A percentile compares a stretch with the other conserved stretches of the same genome.
phyloP scores from a whole-genome alignment of 176 grass and related monocot genomes.

The Carex littledalei region DNA sequence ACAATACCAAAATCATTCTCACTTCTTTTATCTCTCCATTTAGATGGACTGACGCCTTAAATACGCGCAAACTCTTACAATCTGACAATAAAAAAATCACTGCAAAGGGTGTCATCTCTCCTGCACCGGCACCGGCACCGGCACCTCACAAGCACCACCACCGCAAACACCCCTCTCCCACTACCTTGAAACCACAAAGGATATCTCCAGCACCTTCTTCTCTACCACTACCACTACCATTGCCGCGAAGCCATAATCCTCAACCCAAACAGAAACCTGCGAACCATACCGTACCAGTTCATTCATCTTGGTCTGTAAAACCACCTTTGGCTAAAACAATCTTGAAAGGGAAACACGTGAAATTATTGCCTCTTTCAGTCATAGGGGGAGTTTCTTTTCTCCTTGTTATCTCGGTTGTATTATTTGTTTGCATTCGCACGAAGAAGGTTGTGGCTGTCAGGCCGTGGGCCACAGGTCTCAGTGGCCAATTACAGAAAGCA shows the following conservation, averaged over 20 bases:
- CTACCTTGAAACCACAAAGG: not conserved
- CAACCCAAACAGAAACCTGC: slow-evolving; percentile 4
- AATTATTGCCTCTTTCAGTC: slow-evolving; percentile 11
- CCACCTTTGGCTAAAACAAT: not conserved
- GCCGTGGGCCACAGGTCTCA: slow-evolving; percentile 58
- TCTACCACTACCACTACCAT: not conserved
- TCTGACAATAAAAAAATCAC: not conserved
- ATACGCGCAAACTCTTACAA: slow-evolving; percentile 19
- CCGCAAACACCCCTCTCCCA: not conserved
- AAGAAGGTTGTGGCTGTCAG: slow-evolving; percentile 56
- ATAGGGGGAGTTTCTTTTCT: slow-evolving; percentile 35
- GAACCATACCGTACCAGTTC: not conserved
- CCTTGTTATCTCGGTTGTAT: slow-evolving; percentile 9
- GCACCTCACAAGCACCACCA: slow-evolving; percentile 5
- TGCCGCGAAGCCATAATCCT: not conserved
- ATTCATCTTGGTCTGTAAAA: not conserved
- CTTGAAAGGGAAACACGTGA: not conserved
- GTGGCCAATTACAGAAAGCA: slow-evolving; percentile 64
- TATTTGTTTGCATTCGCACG: slow-evolving; percentile 37
- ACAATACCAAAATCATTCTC: not conserved
- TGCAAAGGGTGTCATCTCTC: not conserved
- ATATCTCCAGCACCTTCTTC: slow-evolving; percentile 2
- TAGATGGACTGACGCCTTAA: slow-evolving; percentile 4
- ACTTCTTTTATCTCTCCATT: slow-evolving; percentile 1
- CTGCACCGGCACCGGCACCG: not conserved